Base-by-base conservation (phyloP, 1,284 basidiomycete genomes). In the Testicularia cyperi region DNA sequence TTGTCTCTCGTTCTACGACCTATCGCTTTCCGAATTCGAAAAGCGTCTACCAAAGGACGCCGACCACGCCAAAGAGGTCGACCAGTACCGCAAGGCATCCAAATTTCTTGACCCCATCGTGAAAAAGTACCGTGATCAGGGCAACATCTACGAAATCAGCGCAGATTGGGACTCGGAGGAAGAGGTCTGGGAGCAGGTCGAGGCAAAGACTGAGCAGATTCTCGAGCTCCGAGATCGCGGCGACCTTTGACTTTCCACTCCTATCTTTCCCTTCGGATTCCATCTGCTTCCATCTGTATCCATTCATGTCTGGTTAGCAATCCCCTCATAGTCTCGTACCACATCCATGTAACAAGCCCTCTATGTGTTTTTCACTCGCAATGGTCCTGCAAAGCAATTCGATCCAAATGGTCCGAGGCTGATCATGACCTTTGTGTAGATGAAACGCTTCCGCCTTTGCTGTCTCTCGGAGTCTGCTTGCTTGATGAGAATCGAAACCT, bases 151-250 rank as follows among this genome's bases (percentile, higher is more conserved):
- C 20, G 68, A 70, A 52, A 68, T 70, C 35, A 64, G 61, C 9
- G 68, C 65, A 18, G 57, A 68, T 30, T 70, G 65, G 60, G 54
- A 63, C n/a, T 49, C 51, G n/a, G 47, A 53, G 8, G 62, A 70
- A 21, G 68, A 70, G 52, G 68, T 70, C 35, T 68, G 68, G 68
- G 68, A 70, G 38, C 68, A 70, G 44, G 62, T 70, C 15, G 68
- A 68, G 49, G 68, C 65, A 2, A 68, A 70, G 46, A 49, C 66
- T 13, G 62, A 61, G 41, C 46, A 62, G 37, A 58, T 55, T 23
- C 31, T 64, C 16, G 53, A 49, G 39, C 36, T 54, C 22, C 42
- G 48, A 18, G 48, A 56, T 27, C 30, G 24, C 12, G 57, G 56
- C 0, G 63, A 62, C 7, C 27, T 57, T 16, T 57, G 31, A 32